A percentile compares a stretch with the other conserved stretches of the same genome.
phyloP scores from a whole-genome alignment of 495 filamentous ascomycete species.

The Letharia columbiana region DNA sequence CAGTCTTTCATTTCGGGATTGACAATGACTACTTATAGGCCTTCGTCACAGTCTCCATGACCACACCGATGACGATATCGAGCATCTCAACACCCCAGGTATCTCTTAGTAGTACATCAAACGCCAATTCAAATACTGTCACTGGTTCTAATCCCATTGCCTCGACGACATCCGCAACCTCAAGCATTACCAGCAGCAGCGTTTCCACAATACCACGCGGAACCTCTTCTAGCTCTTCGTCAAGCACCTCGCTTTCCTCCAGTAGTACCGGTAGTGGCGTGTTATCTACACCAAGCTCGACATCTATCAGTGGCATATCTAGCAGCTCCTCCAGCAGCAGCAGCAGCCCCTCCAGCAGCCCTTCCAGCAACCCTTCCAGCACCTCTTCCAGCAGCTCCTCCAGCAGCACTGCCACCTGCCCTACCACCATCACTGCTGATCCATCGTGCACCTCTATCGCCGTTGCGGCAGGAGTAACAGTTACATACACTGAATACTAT shows the following conservation, averaged over 20 bases:
- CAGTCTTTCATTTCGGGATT: neutral
- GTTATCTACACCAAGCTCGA: neutral
- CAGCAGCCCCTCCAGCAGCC: neutral
- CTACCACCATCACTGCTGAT: neutral
- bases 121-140: neutral
- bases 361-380: neutral
- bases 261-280: neutral
- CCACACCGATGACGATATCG: neutral
- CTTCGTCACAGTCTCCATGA: neutral
- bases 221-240: neutral
- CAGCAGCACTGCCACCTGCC: neutral
- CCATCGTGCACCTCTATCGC: neutral
- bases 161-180: neutral
- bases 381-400: neutral
- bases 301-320: too few relatives aligned
- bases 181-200: neutral
- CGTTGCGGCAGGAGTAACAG: neutral
- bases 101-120: neutral
- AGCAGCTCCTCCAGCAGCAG: too few relatives aligned
- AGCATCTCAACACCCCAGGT: neutral
- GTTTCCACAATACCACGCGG: neutral
- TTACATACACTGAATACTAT: neutral
- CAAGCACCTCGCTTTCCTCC: neutral
- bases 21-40: neutral
- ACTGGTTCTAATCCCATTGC: neutral